Evolutionary conservation across 208 protist species (phyloP), one percentile per base, ranked within the genome.

Genomic region (Trypanosoma melophagium): DNA sequence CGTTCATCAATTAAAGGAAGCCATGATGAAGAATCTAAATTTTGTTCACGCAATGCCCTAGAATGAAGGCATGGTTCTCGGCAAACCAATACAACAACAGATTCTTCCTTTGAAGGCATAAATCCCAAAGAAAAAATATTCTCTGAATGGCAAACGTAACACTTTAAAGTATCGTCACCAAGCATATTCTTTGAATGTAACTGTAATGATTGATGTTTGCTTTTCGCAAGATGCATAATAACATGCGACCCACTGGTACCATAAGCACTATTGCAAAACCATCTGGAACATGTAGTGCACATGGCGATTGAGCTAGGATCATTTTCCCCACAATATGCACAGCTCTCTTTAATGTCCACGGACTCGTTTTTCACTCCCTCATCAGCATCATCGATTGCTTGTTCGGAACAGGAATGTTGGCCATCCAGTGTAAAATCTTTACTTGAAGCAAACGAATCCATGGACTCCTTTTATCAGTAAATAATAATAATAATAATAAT

Each of bases 61-160:
- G 66, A 71, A 52, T 87, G 68, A 52, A 90, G 61, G 55, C 85
- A 93, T 24, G 74, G 74, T 17, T 89, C 74, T n/a, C 97, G 68
- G 74, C 97, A 98, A 9, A 98, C 75, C 4, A 98, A 64, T 7
- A 98, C 87, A 7, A 98, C 97, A 22, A 98, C 87, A 3, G 78
- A 83, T 44, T 98, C 97, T 3, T 66, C 72, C 70, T 98, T 98
- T 17, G 94, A 83, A 1, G 95, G 90, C n/a, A 98, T 93, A 71
- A 96, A 98, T 7, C 97, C 97, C 0, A 98, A 71, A 4, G 96
- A 64, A 79, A 98, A 98, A 3, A 97, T 74, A 62, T 98, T 98
- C 24, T 73, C 74, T 24, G 76, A 92, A 10, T 82, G 84, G 69
- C 96, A 98, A 63, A 96, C 93, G 74, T 97, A 98, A 77, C 97